Conservation (phyloP, 441 rosid species). For the Populus hybrid region DNA sequence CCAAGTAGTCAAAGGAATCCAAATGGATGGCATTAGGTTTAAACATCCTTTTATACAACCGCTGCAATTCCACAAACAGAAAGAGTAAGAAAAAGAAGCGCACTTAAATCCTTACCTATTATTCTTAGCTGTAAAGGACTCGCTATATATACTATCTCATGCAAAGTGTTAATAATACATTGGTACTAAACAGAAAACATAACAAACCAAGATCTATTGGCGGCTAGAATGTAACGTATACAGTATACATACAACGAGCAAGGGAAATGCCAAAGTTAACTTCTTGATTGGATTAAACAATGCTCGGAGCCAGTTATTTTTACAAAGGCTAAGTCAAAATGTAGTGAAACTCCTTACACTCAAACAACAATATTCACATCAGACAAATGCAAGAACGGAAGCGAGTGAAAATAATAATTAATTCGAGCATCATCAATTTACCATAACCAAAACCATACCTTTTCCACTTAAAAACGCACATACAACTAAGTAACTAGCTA, state of each 20-base stretch:
- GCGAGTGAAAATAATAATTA: not conserved
- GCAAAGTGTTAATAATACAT: not conserved
- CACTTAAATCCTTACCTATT: not conserved
- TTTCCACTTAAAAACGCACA: not conserved
- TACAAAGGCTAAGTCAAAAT: not conserved
- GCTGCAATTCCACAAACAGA: not conserved
- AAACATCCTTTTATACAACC: not conserved
- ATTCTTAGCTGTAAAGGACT: not conserved
- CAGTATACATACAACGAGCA: not conserved
- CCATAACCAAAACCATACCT: not conserved
- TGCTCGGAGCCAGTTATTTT: not conserved
- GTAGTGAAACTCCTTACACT: not conserved
- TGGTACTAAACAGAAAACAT: not conserved
- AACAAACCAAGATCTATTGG: not conserved
- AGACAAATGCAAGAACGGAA: not conserved
- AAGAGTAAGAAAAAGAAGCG: not conserved
- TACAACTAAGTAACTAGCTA: not conserved
- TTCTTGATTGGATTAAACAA: not conserved
- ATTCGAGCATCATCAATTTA: not conserved
- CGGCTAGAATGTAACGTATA: not conserved
- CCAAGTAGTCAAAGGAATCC: not conserved
- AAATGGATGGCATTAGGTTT: not conserved
- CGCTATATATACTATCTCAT: not conserved
- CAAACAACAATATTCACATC: not conserved
- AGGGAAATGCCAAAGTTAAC: not conserved